A percentile compares a stretch with the other conserved stretches of the same genome.
These are phyloP conservation scores for Flaveria brownii DNA, from an alignment of 129 eudicot species.

Conservation along the genomic window DNA sequence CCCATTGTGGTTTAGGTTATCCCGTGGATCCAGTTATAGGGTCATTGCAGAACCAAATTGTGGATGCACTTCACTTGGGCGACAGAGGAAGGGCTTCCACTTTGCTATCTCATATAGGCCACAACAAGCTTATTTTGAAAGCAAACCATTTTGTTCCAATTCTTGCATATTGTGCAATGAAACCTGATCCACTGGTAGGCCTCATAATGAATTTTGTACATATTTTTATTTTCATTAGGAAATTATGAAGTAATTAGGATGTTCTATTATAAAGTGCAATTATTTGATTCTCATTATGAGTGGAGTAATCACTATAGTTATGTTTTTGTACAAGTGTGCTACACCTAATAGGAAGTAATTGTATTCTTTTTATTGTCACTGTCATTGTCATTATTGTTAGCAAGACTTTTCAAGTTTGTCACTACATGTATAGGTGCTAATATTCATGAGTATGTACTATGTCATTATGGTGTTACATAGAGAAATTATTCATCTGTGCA, in stretches of 20 bases:
- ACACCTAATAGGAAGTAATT: not conserved
- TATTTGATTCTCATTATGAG: not conserved
- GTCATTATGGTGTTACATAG: constrained; percentile 11
- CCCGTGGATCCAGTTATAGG: constrained; percentile 23
- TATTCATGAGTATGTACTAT: constrained; percentile 5
- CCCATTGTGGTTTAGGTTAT: constrained; percentile 38
- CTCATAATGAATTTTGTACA: not conserved
- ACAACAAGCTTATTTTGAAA: constrained; percentile 28
- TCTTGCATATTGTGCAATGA: constrained; percentile 61
- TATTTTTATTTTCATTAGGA: not conserved
- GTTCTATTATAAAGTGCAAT: not conserved
- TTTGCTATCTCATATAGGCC: constrained; percentile 48
- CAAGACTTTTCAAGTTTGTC: not conserved
- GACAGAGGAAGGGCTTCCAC: constrained; percentile 58
- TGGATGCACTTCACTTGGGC: constrained; percentile 72
- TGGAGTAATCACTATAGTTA: not conserved
- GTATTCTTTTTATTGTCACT: not conserved
- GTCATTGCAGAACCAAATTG: constrained; percentile 45
- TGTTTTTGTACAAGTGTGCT: not conserved
- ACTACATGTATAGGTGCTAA: not conserved
- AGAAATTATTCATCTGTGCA: constrained; percentile 37
- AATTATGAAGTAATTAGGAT: not conserved
- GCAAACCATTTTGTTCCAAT: constrained; percentile 54
- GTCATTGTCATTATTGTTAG: not conserved
- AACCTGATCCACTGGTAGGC: constrained; percentile 81